These are phyloP conservation scores for Pilasporangium apinafurcum DNA, from an alignment of 352 stramenopile genomes.

Conservation along the genomic window DNA sequence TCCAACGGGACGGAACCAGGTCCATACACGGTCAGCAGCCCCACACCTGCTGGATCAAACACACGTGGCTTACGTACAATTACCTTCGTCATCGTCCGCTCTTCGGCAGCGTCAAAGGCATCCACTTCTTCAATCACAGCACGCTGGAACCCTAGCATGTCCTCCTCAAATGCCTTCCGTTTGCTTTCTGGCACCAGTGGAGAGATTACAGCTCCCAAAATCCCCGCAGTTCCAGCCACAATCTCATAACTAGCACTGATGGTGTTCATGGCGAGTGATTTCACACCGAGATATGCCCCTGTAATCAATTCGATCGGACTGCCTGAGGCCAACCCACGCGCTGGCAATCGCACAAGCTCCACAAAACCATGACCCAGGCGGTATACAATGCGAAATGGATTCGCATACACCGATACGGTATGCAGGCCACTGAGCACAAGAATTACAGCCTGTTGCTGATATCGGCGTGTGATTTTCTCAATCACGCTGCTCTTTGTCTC, in stretches of 20 bases:
- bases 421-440: slow-evolving; percentile 79
- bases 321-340: slow-evolving; percentile 69
- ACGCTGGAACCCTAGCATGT: slow-evolving; percentile 80
- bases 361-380: slow-evolving; percentile 76
- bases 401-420: slow-evolving; percentile 84
- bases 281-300: slow-evolving; percentile 76
- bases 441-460: slow-evolving; percentile 82
- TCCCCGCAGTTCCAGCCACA: slow-evolving; percentile 69
- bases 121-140: slow-evolving; percentile 86
- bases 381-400: slow-evolving; percentile 85
- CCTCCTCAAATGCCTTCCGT: slow-evolving; percentile 75
- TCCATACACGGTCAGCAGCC: slow-evolving; percentile 77
- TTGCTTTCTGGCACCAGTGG: slow-evolving; percentile 67
- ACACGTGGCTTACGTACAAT: slow-evolving; percentile 80
- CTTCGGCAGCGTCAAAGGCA: slow-evolving; percentile 78
- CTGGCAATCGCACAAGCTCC: slow-evolving; percentile 73
- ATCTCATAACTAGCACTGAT: slow-evolving; percentile 89
- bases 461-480: slow-evolving; percentile 71
- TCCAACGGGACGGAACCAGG: slow-evolving; percentile 83
- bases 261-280: slow-evolving; percentile 83
- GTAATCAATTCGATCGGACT: slow-evolving; percentile 81
- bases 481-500: slow-evolving; percentile 68
- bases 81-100: slow-evolving; percentile 84
- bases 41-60: slow-evolving; percentile 70
- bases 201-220: slow-evolving; percentile 63